Conservation (phyloP, 768 basidiomycete species). For the Mycena vulgaris region DNA sequence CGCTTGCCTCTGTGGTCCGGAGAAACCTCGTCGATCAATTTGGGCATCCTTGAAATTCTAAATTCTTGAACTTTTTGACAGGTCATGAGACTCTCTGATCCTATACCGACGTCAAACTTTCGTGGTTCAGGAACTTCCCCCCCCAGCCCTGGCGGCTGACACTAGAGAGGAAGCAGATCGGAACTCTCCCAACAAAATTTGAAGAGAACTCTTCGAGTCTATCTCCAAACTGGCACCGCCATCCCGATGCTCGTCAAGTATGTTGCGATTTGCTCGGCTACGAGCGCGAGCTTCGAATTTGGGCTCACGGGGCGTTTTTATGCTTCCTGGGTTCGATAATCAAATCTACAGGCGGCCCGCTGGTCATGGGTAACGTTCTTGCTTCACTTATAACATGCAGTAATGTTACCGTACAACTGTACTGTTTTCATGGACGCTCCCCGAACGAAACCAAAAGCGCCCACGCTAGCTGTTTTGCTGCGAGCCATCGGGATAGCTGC, state of each 20-base stretch:
- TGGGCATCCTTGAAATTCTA: not conserved
- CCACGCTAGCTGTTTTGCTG: not conserved
- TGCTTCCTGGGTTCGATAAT: slow-evolving; percentile 10
- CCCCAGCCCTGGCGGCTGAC: too few relatives aligned
- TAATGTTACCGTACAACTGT: not conserved
- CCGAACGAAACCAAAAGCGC: slow-evolving; percentile 5
- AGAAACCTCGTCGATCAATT: not conserved
- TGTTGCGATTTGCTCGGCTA: too few relatives aligned
- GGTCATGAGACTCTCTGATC: not conserved
- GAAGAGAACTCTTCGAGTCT: too few relatives aligned
- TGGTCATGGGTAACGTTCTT: not conserved
- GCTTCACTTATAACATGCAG: not conserved
- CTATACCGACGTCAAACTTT: not conserved
- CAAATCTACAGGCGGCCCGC: slow-evolving; percentile 10
- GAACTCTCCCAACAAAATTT: too few relatives aligned
- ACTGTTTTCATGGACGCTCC: not conserved
- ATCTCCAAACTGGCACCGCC: too few relatives aligned
- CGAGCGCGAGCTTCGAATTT: not conserved
- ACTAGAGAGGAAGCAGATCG: too few relatives aligned
- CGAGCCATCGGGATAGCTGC: not conserved
- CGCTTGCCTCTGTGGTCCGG: not conserved
- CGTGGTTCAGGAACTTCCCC: too few relatives aligned
- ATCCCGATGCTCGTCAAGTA: too few relatives aligned
- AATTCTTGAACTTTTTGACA: not conserved
- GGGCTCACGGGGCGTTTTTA: not conserved